phyloP scores from a whole-genome alignment of 306 rosid species.

The Alnus glutinosa region DNA sequence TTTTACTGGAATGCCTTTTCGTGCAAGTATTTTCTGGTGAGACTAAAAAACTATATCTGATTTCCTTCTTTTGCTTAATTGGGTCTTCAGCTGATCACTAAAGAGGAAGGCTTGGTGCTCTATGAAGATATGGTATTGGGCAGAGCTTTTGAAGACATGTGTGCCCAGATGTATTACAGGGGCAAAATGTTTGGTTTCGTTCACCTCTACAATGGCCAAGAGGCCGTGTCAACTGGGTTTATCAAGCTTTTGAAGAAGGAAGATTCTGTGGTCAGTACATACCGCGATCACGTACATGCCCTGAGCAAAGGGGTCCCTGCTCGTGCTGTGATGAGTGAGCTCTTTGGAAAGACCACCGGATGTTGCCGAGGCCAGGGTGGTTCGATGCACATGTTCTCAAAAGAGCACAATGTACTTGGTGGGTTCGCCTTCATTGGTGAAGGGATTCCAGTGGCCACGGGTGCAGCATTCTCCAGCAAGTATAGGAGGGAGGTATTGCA shows the following conservation, averaged over 20 bases:
- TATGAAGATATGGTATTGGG: constrained; percentile 96
- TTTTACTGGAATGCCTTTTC: not conserved
- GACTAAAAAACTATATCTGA: constrained; percentile 14
- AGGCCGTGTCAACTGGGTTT: constrained; percentile 98
- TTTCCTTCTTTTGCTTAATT: constrained; percentile 27
- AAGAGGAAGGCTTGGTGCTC: constrained; percentile 84
- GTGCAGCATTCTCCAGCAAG: constrained; percentile 85
- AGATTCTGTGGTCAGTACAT: constrained; percentile 87
- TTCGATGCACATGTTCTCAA: constrained; percentile 99
- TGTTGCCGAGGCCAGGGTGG: constrained; percentile 99
- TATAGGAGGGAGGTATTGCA: constrained; percentile 87
- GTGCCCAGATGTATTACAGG: constrained; percentile 98
- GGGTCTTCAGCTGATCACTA: constrained; percentile 70
- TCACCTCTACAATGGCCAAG: constrained; percentile 98
- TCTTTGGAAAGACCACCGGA: constrained; percentile 95
- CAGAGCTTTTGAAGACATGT: constrained; percentile 90
- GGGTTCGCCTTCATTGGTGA: constrained; percentile 99
- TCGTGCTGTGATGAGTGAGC: constrained; percentile 95
- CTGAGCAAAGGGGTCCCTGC: constrained; percentile 96
- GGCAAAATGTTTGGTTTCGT: constrained; percentile 99
- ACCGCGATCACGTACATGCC: constrained; percentile 96
- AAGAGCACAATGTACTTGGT: constrained; percentile 81
- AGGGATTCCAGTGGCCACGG: constrained; percentile 96
- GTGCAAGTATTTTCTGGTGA: constrained; percentile 13
- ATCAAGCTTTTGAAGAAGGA: constrained; percentile 78